These are phyloP conservation scores for Rhodotorula sp. DNA, from an alignment of 1,284 basidiomycete species.

Conservation along the genomic window DNA sequence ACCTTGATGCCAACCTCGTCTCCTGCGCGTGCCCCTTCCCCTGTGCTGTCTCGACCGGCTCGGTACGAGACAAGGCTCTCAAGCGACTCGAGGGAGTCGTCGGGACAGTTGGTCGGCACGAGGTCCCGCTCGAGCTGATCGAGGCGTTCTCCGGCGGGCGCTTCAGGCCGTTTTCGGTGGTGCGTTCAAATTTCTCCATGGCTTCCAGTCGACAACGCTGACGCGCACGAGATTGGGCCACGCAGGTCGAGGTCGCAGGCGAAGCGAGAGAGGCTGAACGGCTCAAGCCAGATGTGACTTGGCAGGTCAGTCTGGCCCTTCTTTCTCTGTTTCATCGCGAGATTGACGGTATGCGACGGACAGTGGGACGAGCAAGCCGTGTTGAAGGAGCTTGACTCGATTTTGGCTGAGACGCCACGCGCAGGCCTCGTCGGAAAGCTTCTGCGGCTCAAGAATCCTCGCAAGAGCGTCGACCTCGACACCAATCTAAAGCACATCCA, in stretches of 20 bases:
- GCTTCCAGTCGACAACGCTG: not conserved
- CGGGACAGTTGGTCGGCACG: slow-evolving; percentile 56
- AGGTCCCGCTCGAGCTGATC: slow-evolving; percentile 71
- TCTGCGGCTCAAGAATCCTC: slow-evolving; percentile 21
- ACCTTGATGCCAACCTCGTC: slow-evolving; percentile 90
- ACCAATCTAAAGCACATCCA: slow-evolving; percentile 40
- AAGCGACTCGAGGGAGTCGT: slow-evolving; percentile 74
- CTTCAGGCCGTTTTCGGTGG: slow-evolving; percentile 53
- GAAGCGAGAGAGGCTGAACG: slow-evolving; percentile 28
- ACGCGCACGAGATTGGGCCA: not conserved
- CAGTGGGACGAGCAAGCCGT: slow-evolving; percentile 37
- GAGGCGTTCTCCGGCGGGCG: slow-evolving; percentile 87
- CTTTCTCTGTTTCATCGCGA: not conserved
- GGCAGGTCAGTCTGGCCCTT: slow-evolving; percentile 14
- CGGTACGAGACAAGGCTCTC: slow-evolving; percentile 79
- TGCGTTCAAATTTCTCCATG: slow-evolving; percentile 21
- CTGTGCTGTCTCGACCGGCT: slow-evolving; percentile 75
- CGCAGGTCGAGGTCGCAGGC: slow-evolving; percentile 26
- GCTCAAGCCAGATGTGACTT: slow-evolving; percentile 24
- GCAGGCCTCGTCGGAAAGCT: slow-evolving; percentile 20
- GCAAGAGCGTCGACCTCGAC: slow-evolving; percentile 35
- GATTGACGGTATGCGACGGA: not conserved
- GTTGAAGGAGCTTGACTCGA: slow-evolving; percentile 29
- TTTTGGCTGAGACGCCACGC: slow-evolving; percentile 22
- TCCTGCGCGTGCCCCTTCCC: slow-evolving; percentile 75